Percentiles rank a stretch among this genome's conserved stretches.
These are phyloP conservation scores for Nicotiana tabacum DNA, from an alignment of 257 asterid species.

Conservation along the genomic window DNA sequence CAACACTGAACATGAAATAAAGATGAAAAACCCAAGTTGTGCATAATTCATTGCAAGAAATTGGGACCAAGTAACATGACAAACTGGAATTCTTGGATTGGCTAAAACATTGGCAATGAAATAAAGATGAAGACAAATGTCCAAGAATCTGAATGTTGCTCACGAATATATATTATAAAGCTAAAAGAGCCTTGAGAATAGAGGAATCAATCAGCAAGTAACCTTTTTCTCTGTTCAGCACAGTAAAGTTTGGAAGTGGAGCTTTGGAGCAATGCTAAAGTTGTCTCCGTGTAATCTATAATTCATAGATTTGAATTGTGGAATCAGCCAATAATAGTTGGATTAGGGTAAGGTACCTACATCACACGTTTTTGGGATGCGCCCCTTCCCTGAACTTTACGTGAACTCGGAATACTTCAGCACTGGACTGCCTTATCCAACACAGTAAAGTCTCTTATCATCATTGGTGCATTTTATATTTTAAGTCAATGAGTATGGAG, in stretches of 20 bases:
- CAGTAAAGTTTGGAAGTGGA: too few species aligned
- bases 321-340: too few species aligned
- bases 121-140: not conserved
- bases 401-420: too few species aligned
- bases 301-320: too few species aligned
- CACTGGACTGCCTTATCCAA: fast-evolving
- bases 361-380: fast-evolving
- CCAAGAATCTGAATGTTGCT: not conserved
- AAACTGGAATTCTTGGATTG: not conserved
- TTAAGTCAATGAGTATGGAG: too few species aligned
- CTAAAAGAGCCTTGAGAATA: not conserved
- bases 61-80: not conserved
- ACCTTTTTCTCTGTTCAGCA: not conserved
- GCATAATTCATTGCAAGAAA: not conserved
- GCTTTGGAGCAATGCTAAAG: too few species aligned
- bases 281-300: fast-evolving
- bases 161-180: not conserved
- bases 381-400: fast-evolving
- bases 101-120: not conserved
- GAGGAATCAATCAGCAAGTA: not conserved
- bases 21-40: not conserved
- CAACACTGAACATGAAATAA: not conserved
- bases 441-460: too few species aligned
- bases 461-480: too few species aligned
- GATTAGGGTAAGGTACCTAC: fast-evolving